phyloP scores from a whole-genome alignment of 495 filamentous ascomycete genomes.

The Aspergillus taichungensis region DNA sequence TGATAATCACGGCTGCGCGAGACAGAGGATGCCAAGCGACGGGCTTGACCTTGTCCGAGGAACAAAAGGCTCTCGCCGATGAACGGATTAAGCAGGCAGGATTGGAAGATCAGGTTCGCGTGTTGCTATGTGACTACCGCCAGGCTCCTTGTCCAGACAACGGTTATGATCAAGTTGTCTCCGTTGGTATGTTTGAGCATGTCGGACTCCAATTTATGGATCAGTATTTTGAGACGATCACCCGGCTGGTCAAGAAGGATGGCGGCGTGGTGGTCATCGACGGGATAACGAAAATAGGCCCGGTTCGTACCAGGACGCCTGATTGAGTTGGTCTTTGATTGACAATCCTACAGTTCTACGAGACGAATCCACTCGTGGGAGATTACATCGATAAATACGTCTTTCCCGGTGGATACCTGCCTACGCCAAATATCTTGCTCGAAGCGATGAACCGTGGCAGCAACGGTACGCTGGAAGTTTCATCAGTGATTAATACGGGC shows the following conservation, averaged over 20 bases:
- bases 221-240: constrained; percentile 51
- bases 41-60: constrained; percentile 49
- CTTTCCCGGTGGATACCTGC: constrained; percentile 65
- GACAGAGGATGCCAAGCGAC: constrained; percentile 55
- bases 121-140: constrained; percentile 55
- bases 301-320: constrained; percentile 4
- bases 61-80: constrained; percentile 55
- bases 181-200: constrained; percentile 70
- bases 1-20: constrained; percentile 53
- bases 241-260: constrained; percentile 50
- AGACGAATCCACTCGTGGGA: constrained; percentile 21
- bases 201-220: constrained; percentile 56
- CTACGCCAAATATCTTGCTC: constrained; percentile 54
- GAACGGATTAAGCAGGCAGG: constrained; percentile 45
- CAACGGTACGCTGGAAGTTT: constrained; percentile 49
- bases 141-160: constrained; percentile 38
- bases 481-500: constrained; percentile 58
- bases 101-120: constrained; percentile 42
- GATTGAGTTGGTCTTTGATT: background rate
- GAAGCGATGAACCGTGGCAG: constrained; percentile 49
- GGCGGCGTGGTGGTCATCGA: constrained; percentile 63
- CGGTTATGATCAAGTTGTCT: constrained; percentile 60
- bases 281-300: constrained; percentile 68
- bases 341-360: constrained; percentile 23
- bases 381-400: constrained; percentile 67